A percentile compares a stretch with the other conserved stretches of the same genome.
Evolutionary conservation across 352 stramenopile genomes (phyloP).

Genomic region (Achlya hypogyna): DNA sequence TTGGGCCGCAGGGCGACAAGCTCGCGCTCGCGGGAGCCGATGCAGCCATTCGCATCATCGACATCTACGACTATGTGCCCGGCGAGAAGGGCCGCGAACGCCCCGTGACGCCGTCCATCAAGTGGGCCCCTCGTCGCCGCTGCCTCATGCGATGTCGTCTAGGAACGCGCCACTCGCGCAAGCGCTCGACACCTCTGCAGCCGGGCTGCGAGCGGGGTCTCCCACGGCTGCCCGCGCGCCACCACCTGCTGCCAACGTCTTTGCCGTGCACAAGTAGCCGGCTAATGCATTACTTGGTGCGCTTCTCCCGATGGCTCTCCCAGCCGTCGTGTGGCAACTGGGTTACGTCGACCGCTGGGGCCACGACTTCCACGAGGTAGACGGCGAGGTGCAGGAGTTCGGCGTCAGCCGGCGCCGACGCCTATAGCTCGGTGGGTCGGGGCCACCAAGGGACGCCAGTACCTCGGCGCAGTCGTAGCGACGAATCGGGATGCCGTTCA

Average conservation of each 20-base stretch:
- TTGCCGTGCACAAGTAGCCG: constrained; percentile 8
- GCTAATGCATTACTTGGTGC: not conserved
- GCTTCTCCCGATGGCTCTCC: no score
- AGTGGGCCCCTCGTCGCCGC: constrained; percentile 19
- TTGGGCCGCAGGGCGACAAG: constrained; percentile 59
- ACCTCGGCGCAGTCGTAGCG: constrained; percentile 7
- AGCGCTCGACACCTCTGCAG: not conserved
- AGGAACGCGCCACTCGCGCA: constrained; percentile 12
- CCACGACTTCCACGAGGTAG: constrained; percentile 18
- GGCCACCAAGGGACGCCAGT: not conserved
- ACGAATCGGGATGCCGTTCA: constrained; percentile 20
- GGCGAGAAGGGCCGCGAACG: constrained; percentile 60
- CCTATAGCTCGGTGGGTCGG: not conserved
- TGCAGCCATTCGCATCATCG: constrained; percentile 82
- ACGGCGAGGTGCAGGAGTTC: constrained; percentile 20
- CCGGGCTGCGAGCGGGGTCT: not conserved
- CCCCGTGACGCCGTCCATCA: constrained; percentile 62
- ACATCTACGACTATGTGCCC: constrained; percentile 71
- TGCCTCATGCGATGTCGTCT: not conserved
- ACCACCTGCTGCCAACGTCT: not conserved
- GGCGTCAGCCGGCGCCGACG: not conserved
- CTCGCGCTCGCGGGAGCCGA: constrained; percentile 80
- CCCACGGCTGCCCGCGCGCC: not conserved
- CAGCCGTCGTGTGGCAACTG: no score
- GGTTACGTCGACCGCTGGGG: not conserved